A percentile compares a stretch with the other conserved stretches of the same genome.
Evolutionary conservation across 192 early-diverging fungal genomes (phyloP).

Genomic region (Coemansia reversa): DNA sequence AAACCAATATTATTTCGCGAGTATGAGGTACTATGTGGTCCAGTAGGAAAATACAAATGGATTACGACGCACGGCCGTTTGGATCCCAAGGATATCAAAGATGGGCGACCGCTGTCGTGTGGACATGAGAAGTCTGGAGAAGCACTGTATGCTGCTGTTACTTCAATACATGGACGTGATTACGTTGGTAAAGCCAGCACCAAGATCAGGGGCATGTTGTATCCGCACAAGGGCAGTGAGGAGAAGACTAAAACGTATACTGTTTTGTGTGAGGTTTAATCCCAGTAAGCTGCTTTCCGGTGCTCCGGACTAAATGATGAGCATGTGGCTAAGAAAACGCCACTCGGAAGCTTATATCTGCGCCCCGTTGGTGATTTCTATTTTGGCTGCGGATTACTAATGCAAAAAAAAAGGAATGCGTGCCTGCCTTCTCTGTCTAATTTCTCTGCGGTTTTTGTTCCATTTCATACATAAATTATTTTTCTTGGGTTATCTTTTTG

Average conservation of each 20-base stretch:
- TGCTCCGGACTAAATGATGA: too few species aligned
- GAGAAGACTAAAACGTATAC: constrained; percentile 48
- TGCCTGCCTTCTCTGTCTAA: neutral
- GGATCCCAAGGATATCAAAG: constrained; percentile 13
- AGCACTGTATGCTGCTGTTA: constrained; percentile 53
- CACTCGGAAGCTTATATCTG: too few species aligned
- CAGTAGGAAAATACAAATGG: constrained; percentile 18
- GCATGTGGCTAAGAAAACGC: too few species aligned
- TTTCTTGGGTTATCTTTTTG: neutral
- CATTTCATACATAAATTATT: neutral
- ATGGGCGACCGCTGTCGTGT: constrained; percentile 31
- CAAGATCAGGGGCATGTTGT: constrained; percentile 44
- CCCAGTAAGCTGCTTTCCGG: too few species aligned
- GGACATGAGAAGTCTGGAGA: constrained; percentile 57
- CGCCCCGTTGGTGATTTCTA: too few species aligned
- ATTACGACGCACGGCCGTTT: constrained; percentile 13
- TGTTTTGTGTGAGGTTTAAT: constrained; percentile 53
- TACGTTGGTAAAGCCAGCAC: constrained; percentile 45
- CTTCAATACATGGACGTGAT: constrained; percentile 42
- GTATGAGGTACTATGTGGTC: constrained; percentile 40
- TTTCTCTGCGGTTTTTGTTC: neutral
- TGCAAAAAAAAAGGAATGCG: neutral
- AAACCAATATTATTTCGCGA: constrained; percentile 34
- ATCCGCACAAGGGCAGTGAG: constrained; percentile 57
- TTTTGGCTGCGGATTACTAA: too few species aligned